Conservation (phyloP, 2,329 filamentous ascomycete species). For the Exophiala bonariae region DNA sequence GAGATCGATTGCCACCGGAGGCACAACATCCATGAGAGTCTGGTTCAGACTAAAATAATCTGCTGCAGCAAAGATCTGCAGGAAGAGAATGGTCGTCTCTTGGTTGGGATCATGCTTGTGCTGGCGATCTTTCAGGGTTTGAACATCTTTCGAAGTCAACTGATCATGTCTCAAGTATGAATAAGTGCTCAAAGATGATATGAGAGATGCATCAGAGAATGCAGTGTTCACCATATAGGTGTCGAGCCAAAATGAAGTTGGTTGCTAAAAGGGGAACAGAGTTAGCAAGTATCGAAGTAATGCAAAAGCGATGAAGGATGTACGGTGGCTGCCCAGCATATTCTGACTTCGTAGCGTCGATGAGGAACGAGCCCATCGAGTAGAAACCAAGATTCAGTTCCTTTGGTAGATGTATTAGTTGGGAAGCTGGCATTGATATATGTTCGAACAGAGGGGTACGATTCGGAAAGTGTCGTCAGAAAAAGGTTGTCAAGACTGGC, state of each 20-base stretch:
- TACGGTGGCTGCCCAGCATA: conserved; percentile 94
- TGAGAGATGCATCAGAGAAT: conserved; percentile 62
- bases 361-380: conserved; percentile 68
- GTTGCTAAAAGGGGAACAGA: conserved; percentile 66
- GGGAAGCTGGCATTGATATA: conserved; percentile 70
- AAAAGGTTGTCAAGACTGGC: conserved; percentile 61
- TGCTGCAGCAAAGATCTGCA: conserved; percentile 73
- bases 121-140: conserved; percentile 17
- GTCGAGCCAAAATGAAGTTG: conserved; percentile 73
- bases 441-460: conserved; percentile 58
- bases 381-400: conserved; percentile 74
- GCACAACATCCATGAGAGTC: conserved; percentile 72
- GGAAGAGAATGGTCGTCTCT: conserved; percentile 58
- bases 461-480: conserved; percentile 65
- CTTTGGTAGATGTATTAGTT: conserved; percentile 50
- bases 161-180: conserved; percentile 51
- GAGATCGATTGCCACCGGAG: conserved; percentile 73
- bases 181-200: conserved; percentile 65
- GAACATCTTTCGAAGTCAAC: conserved; percentile 21
- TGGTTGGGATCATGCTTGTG: conserved; percentile 1
- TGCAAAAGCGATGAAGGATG: conserved; percentile 37
- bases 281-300: conserved; percentile 3
- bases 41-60: conserved; percentile 79
- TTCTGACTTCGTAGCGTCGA: conserved; percentile 82
- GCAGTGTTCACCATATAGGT: conserved; percentile 63